Percentiles rank a stretch among this genome's conserved stretches.
phyloP scores from a whole-genome alignment of 1,284 basidiomycete genomes.

The Microbotryum lychnidis-dioicae region DNA sequence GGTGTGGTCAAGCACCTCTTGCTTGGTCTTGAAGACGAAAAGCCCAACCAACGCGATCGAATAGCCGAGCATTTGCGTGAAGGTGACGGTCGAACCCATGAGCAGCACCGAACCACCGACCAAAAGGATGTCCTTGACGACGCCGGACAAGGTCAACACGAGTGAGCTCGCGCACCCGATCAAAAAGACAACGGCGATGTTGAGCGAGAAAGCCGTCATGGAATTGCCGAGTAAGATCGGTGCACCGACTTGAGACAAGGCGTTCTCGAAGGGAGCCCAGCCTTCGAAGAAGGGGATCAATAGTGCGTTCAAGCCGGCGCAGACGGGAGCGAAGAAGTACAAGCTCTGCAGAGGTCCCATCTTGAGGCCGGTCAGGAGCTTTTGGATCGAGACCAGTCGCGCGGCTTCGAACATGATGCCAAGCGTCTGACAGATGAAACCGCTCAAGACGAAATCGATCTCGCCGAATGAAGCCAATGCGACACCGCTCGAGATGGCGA shows the following conservation, averaged over 20 bases:
- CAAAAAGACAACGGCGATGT: constrained; percentile 46
- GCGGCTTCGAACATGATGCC: constrained; percentile 45
- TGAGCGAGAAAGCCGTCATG: constrained; percentile 45
- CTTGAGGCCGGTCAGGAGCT: constrained; percentile 45
- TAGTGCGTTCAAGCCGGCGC: constrained; percentile 43
- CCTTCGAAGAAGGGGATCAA: constrained; percentile 46
- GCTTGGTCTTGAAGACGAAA: constrained; percentile 17
- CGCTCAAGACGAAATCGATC: constrained; percentile 38
- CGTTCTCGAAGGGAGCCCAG: constrained; percentile 41
- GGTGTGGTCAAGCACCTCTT: constrained; percentile 28
- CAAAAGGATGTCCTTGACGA: constrained; percentile 44
- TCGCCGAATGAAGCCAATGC: constrained; percentile 39
- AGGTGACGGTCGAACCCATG: constrained; percentile 43
- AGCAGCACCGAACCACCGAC: constrained; percentile 44
- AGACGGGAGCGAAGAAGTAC: constrained; percentile 45
- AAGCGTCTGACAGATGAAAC: constrained; percentile 44
- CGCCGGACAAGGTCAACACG: constrained; percentile 42
- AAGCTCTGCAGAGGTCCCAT: constrained; percentile 46
- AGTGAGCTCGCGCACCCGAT: constrained; percentile 43
- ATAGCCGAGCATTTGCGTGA: constrained; percentile 38
- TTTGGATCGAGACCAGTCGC: constrained; percentile 46
- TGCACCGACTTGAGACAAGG: constrained; percentile 41
- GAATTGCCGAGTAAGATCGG: constrained; percentile 45
- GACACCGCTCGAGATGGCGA: constrained; percentile 44
- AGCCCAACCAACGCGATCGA: constrained; percentile 24